These are phyloP conservation scores for Tephrocybe sp. DNA, from an alignment of 768 basidiomycete species.

Conservation along the genomic window DNA sequence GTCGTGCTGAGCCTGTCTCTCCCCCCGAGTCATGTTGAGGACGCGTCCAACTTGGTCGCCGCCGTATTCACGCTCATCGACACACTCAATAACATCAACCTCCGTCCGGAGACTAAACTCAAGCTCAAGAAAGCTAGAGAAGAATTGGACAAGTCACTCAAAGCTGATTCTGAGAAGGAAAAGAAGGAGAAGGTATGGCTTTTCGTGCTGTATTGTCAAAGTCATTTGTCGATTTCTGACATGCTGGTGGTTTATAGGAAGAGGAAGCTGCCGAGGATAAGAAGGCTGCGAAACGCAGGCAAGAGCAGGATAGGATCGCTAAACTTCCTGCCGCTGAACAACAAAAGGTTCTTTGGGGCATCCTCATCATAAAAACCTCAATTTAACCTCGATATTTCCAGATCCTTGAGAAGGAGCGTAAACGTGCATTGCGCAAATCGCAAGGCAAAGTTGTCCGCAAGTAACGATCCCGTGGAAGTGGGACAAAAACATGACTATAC, in stretches of 20 bases:
- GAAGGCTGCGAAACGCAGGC: constrained; percentile 67
- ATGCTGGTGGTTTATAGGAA: constrained; percentile 18
- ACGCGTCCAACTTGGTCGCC: constrained; percentile 57
- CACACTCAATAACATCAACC: constrained; percentile 48
- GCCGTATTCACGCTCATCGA: constrained; percentile 79
- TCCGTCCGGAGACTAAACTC: constrained; percentile 78
- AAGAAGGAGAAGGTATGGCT: constrained; percentile 63
- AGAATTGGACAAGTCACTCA: constrained; percentile 65
- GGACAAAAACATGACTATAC: constrained; percentile 7
- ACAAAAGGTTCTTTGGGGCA: constrained; percentile 64
- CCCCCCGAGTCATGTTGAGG: constrained; percentile 41
- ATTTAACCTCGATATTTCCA: constrained; percentile 22
- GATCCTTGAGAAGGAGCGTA: constrained; percentile 75
- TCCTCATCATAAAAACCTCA: neutral
- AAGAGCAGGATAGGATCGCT: constrained; percentile 69
- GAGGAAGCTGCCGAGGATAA: constrained; percentile 61
- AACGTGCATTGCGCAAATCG: constrained; percentile 64
- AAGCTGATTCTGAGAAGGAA: constrained; percentile 63
- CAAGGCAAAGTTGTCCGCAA: constrained; percentile 64
- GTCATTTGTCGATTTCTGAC: neutral
- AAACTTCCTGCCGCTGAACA: constrained; percentile 78
- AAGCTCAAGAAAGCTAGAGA: constrained; percentile 78
- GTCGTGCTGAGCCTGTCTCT: constrained; percentile 70
- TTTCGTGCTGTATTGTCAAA: neutral
- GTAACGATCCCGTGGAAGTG: constrained; percentile 11